Base-by-base conservation (phyloP, 176 grass and related monocot genomes). In the Calamus simplicifolius region DNA sequence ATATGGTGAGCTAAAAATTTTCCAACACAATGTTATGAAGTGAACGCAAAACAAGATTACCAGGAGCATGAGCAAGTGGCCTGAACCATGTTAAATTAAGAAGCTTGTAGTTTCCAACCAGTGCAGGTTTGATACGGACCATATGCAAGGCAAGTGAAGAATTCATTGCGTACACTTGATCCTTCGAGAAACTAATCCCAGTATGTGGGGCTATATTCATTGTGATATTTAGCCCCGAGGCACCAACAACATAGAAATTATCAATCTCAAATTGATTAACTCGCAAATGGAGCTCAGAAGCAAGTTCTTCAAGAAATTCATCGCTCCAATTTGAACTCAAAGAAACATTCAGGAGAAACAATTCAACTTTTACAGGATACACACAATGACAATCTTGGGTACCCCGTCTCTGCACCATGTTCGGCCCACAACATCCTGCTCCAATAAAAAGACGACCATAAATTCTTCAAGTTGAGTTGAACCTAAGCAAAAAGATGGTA, bases 241-340 rank as follows among this genome's bases (percentile, higher is more conserved):
- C 76, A 67, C 94, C 94, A 73, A 98, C 94, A 51, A 98, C 94
- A 31, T 98, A 98, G 68, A 98, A 98, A 72, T 98, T 98, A 72
- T 76, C 84, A 68, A 89, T 98, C 79, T 76, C 94, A 30, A 98
- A 98, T 64, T 98, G 88, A 59, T 23, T 61, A 63, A 74, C 88
- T 38, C 48, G 38, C 58, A 93, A 66, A 25, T 64, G 60, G 67
- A 98, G 88, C 61, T 98, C 84, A 28, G 73, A 81, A 30, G 94
- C 66, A 16, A 98, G 85, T 59, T 98, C 94, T 35, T 63, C 75
- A 51, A 98, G 88, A 68, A 98, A 93, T 75, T 88, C 73, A 2
- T 84, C 82, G 73, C 78, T 98, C 81, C 84, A 98, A 29, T 85
- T 93, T 76, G 88, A 98, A 38, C 54, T 89, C 58, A 93, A 69